These are phyloP conservation scores for Neopestalotiopsis rosae DNA, from an alignment of 2,329 filamentous ascomycete species.

Conservation along the genomic window DNA sequence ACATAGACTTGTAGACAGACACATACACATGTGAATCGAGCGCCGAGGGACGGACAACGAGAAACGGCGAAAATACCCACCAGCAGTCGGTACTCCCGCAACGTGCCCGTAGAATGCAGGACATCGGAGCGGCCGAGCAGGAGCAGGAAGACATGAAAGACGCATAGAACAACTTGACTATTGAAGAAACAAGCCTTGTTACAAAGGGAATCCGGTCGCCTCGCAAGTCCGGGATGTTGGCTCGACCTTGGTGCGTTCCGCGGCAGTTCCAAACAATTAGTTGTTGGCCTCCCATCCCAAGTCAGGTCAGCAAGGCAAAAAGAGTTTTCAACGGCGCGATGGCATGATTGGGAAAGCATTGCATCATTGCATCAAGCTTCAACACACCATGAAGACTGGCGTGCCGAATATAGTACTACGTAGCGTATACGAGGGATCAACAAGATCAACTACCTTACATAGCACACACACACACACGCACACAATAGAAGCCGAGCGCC, in stretches of 20 bases:
- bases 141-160: background rate
- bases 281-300: background rate
- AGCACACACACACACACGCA: too few relatives aligned
- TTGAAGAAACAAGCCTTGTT: background rate
- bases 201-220: background rate
- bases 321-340: background rate
- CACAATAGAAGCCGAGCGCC: too few relatives aligned
- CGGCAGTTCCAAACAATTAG: background rate
- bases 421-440: background rate
- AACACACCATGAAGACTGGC: background rate
- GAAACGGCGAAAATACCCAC: background rate
- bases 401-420: background rate
- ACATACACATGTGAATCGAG: background rate
- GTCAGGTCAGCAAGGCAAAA: background rate
- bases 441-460: too few relatives aligned
- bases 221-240: background rate
- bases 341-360: background rate
- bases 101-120: background rate
- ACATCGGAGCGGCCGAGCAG: background rate
- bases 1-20: background rate
- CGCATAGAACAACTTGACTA: background rate
- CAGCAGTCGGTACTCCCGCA: background rate
- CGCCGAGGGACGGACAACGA: background rate
- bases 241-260: background rate
- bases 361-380: background rate